These are phyloP conservation scores for Pestalotiopsis sp. DNA, from an alignment of 2,329 filamentous ascomycete genomes.

Conservation along the genomic window DNA sequence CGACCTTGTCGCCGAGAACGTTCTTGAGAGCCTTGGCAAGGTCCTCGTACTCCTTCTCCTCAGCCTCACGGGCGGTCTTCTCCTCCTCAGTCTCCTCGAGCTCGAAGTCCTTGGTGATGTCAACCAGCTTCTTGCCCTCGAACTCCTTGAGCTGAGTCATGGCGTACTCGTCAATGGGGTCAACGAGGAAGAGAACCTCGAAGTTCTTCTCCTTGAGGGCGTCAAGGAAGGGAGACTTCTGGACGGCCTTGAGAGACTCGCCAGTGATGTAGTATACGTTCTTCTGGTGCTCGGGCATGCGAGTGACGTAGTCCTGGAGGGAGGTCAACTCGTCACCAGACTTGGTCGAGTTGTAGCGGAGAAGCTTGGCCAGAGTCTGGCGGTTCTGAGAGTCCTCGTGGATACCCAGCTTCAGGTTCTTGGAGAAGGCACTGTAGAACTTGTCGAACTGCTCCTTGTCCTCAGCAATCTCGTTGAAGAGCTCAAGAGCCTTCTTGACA, in stretches of 20 bases:
- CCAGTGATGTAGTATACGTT: constrained; percentile 99
- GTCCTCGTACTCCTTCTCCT: constrained; percentile 97
- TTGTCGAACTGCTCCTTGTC: constrained; percentile 99
- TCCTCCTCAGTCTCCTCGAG: constrained; percentile 99
- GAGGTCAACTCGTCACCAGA: constrained; percentile 95
- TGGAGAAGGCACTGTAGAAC: constrained; percentile 99
- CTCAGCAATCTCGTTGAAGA: constrained; percentile 98
- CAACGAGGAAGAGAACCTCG: constrained; percentile 98
- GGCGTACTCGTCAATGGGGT: constrained; percentile 99
- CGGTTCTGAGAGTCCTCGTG: constrained; percentile 99
- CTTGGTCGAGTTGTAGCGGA: constrained; percentile 99
- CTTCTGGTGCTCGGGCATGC: constrained; percentile 99
- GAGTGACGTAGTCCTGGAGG: constrained; percentile 94
- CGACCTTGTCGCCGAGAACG: constrained; percentile 97
- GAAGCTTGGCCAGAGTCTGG: constrained; percentile 88
- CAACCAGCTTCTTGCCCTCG: constrained; percentile 99
- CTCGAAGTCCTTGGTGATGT: constrained; percentile 99
- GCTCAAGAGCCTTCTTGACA: constrained; percentile 99
- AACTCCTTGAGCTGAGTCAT: constrained; percentile 99
- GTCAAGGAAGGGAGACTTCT: constrained; percentile 98
- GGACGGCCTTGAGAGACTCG: constrained; percentile 97
- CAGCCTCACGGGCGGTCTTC: constrained; percentile 91
- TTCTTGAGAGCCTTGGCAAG: constrained; percentile 99
- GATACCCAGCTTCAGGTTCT: constrained; percentile 99
- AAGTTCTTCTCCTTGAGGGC: constrained; percentile 99